Conservation (phyloP, 768 basidiomycete species). For the Imleria badia region DNA sequence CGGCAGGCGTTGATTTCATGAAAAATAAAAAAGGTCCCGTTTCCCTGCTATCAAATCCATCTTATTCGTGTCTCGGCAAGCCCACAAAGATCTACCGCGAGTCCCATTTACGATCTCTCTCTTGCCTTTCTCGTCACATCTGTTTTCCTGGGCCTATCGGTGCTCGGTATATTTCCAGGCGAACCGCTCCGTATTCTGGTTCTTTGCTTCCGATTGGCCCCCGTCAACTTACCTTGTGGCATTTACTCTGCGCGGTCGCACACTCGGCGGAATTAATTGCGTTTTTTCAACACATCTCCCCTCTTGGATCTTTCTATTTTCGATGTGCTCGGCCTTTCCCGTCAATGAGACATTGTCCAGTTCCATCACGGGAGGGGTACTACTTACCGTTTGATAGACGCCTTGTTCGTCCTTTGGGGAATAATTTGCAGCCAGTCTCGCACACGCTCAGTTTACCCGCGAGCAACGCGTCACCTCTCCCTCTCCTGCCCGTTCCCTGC, state of each 20-base stretch:
- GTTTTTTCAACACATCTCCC: slow-evolving; percentile 45
- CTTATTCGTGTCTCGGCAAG: slow-evolving; percentile 30
- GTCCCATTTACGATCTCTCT: slow-evolving; percentile 17
- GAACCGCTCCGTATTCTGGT: slow-evolving; percentile 46
- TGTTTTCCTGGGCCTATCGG: slow-evolving; percentile 41
- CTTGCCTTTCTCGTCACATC: slow-evolving; percentile 33
- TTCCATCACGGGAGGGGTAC: slow-evolving; percentile 22
- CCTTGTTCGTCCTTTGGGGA: slow-evolving; percentile 6
- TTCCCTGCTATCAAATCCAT: slow-evolving; percentile 28
- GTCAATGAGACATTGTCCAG: slow-evolving; percentile 32
- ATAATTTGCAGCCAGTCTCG: slow-evolving; percentile 1
- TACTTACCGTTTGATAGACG: slow-evolving; percentile 18
- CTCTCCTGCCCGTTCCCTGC: neutral
- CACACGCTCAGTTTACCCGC: neutral
- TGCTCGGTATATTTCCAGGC: slow-evolving; percentile 38
- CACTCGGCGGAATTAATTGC: slow-evolving; percentile 32
- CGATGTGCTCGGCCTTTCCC: slow-evolving; percentile 29
- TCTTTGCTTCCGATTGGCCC: slow-evolving; percentile 49
- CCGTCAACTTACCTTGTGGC: slow-evolving; percentile 39
- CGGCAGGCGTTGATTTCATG: slow-evolving; percentile 28
- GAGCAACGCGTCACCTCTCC: neutral
- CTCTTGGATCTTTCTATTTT: slow-evolving; percentile 42
- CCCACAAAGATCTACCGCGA: slow-evolving; percentile 23
- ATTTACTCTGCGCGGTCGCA: slow-evolving; percentile 28
- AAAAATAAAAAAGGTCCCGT: slow-evolving; percentile 28